A percentile compares a stretch with the other conserved stretches of the same genome.
phyloP scores from a whole-genome alignment of 805 yeast species.

The Kluyveromyces wickerhamii region DNA sequence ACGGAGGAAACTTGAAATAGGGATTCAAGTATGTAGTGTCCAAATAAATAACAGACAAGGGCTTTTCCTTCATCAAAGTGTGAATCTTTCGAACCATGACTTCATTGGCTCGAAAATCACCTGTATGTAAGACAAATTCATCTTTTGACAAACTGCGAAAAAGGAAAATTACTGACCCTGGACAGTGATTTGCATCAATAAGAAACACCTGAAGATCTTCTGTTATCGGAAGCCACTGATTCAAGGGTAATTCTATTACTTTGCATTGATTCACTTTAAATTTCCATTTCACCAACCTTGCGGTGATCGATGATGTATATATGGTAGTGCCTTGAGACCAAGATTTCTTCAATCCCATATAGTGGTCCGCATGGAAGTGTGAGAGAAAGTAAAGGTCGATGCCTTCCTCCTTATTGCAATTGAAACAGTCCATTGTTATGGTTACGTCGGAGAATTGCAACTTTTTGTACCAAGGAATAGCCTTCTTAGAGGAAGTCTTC shows the following conservation, averaged over 20 bases:
- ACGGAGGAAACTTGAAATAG: conserved; percentile 67
- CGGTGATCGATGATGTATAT: conserved; percentile 68
- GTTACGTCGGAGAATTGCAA: conserved; percentile 19
- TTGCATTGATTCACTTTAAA: conserved; percentile 45
- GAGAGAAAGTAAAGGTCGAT: conserved; percentile 53
- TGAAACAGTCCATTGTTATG: conserved; percentile 61
- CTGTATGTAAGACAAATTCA: conserved; percentile 64
- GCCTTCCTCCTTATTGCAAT: conserved; percentile 32
- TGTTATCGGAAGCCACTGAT: conserved; percentile 33
- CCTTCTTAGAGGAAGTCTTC: too few species aligned
- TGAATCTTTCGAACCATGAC: conserved; percentile 39
- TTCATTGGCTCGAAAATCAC: conserved; percentile 76
- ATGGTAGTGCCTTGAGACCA: conserved; percentile 65
- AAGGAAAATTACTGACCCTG: conserved; percentile 82
- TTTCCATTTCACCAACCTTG: conserved; percentile 43
- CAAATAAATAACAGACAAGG: conserved; percentile 59
- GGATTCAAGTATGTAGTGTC: conserved; percentile 90
- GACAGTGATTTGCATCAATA: conserved; percentile 91
- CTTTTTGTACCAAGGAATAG: conserved; percentile 12
- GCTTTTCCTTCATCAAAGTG: conserved; percentile 15
- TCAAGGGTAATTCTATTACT: conserved; percentile 36
- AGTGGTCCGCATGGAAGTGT: conserved; percentile 93
- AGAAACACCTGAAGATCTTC: conserved; percentile 48
- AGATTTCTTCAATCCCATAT: conserved; percentile 70
- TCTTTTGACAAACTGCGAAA: conserved; percentile 35